Evolutionary conservation across 805 yeast genomes (phyloP).

Genomic region (Priceomyces haplophilus): DNA sequence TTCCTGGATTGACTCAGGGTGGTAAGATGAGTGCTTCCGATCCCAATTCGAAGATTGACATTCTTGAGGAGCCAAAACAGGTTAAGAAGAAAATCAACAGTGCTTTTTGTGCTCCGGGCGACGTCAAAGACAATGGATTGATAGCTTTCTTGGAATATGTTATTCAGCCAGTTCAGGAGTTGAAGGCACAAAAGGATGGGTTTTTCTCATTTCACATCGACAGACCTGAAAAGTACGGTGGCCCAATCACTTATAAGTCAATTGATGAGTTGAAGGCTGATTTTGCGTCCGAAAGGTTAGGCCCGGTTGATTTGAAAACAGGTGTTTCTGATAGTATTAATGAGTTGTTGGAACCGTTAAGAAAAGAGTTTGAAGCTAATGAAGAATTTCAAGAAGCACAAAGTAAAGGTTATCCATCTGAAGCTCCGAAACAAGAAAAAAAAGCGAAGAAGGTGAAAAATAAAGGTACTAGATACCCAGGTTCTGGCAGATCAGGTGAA

Average conservation of each 20-base stretch:
- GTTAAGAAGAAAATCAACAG: constrained; percentile 87
- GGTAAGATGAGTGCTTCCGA: constrained; percentile 99
- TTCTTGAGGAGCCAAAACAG: constrained; percentile 81
- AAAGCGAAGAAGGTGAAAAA: constrained; percentile 78
- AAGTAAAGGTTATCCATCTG: constrained; percentile 81
- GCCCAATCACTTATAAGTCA: constrained; percentile 71
- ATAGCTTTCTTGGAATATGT: constrained; percentile 83
- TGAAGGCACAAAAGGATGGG: constrained; percentile 55
- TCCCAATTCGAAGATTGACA: constrained; percentile 94
- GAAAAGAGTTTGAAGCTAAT: constrained; percentile 58
- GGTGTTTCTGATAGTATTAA: constrained; percentile 90
- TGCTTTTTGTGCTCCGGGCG: constrained; percentile 95
- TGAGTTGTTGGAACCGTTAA: constrained; percentile 77
- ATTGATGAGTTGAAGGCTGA: constrained; percentile 69
- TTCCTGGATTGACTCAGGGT: constrained; percentile 95
- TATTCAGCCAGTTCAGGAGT: constrained; percentile 78
- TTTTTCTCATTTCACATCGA: constrained; percentile 67
- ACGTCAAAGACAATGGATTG: constrained; percentile 84
- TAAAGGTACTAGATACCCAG: constrained; percentile 90
- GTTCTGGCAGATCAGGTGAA: constrained; percentile 30
- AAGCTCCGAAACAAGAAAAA: constrained; percentile 54
- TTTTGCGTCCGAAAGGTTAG: constrained; percentile 67
- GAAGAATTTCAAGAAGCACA: constrained; percentile 74
- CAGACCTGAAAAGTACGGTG: constrained; percentile 97
- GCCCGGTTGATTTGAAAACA: constrained; percentile 90